Percentiles rank a stretch among this genome's conserved stretches.
Conservation (phyloP, 108 stramenopile species). For the Pseudonitzschia multiseries region DNA sequence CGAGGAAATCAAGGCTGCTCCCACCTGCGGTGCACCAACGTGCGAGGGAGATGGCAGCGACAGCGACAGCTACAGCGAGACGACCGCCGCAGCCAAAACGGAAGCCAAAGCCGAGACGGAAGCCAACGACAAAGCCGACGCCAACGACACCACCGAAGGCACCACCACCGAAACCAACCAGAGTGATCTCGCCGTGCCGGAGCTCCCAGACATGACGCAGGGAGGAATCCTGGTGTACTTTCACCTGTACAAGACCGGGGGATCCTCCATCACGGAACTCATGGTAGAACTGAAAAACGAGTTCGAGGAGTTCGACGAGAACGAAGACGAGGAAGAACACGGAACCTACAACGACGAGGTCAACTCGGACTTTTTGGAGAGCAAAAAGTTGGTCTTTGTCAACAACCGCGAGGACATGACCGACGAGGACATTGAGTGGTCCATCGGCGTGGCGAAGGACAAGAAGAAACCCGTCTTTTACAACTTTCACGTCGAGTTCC, state of each 20-base stretch:
- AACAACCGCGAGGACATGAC: conserved; percentile 8
- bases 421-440: background rate
- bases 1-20: too few species aligned
- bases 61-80: background rate
- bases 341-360: background rate
- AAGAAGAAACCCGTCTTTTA: background rate
- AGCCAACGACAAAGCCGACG: too few species aligned
- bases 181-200: background rate
- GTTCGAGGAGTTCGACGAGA: background rate
- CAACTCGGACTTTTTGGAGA: background rate
- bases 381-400: background rate
- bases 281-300: background rate
- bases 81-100: too few species aligned
- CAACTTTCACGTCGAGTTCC: conserved; percentile 12
- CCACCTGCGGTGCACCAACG: background rate
- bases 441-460: background rate
- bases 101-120: too few species aligned
- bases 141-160: too few species aligned
- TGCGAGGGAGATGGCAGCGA: background rate
- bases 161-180: background rate
- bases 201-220: background rate
- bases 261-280: conserved; percentile 5
- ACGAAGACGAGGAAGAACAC: background rate
- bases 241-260: conserved; percentile 11
- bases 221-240: conserved; percentile 1